These are phyloP conservation scores for Alternaria incomplexa DNA, from an alignment of 2,329 filamentous ascomycete genomes.

Conservation along the genomic window DNA sequence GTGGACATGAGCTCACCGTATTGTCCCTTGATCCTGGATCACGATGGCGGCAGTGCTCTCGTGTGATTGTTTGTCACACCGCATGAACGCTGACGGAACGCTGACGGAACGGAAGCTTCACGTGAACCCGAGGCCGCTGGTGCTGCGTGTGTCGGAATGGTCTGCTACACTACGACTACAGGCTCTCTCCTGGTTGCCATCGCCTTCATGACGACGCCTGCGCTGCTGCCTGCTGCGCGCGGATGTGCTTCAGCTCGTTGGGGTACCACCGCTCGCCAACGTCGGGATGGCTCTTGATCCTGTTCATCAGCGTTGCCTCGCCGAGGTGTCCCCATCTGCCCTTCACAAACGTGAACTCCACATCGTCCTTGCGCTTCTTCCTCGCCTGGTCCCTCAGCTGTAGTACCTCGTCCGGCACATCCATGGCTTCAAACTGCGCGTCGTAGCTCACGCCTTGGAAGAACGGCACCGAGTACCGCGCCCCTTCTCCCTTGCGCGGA, in stretches of 20 bases:
- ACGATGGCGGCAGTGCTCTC: neutral
- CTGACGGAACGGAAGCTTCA: neutral
- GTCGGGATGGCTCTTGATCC: conserved; percentile 85
- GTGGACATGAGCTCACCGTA: conserved; percentile 13
- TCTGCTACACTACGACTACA: conserved; percentile 1
- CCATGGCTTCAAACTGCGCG: conserved; percentile 79
- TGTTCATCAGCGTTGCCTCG: conserved; percentile 83
- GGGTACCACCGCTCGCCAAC: conserved; percentile 77
- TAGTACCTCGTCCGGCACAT: conserved; percentile 67
- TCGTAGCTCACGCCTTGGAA: conserved; percentile 86
- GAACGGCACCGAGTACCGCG: conserved; percentile 82
- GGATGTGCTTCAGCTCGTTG: conserved; percentile 51
- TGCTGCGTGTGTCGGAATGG: conserved; percentile 1
- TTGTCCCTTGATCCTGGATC: conserved; percentile 3
- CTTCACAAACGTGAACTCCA: conserved; percentile 83
- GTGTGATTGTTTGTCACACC: conserved; percentile 14
- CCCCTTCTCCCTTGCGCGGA: conserved; percentile 70
- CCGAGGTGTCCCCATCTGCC: conserved; percentile 73
- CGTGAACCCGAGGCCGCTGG: neutral
- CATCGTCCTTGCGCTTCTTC: conserved; percentile 67
- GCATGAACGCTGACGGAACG: conserved; percentile 8
- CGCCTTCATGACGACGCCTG: conserved; percentile 1
- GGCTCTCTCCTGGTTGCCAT: neutral
- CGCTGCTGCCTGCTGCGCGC: conserved; percentile 47
- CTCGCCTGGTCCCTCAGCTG: conserved; percentile 68